Evolutionary conservation across 148 eudicot species (phyloP).

Genomic region (Spergularia bocconei): DNA sequence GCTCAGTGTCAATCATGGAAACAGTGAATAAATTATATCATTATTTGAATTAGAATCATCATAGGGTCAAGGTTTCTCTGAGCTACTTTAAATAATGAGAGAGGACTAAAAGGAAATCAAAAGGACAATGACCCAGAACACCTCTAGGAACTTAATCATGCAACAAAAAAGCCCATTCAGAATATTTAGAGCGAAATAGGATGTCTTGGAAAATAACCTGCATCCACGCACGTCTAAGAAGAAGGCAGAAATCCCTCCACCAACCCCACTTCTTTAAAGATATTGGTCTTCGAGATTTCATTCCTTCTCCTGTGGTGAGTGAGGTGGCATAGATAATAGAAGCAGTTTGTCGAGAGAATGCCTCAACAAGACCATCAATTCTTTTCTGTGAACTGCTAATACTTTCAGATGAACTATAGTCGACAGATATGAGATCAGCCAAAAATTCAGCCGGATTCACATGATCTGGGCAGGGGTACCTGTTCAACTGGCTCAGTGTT

Average conservation of each 20-base stretch:
- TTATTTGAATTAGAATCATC: slow-evolving; percentile 1
- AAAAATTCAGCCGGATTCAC: slow-evolving; percentile 96
- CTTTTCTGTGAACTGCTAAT: slow-evolving; percentile 74
- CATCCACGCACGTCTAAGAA: slow-evolving; percentile 98
- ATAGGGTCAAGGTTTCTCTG: not conserved
- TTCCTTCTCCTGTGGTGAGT: slow-evolving; percentile 34
- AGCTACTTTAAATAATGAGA: not conserved
- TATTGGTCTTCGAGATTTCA: slow-evolving; percentile 33
- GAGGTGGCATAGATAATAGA: slow-evolving; percentile 63
- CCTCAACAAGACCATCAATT: slow-evolving; percentile 77
- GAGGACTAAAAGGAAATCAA: not conserved
- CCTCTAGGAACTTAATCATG: not conserved
- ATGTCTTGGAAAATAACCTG: slow-evolving; percentile 49
- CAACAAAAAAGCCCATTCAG: slow-evolving; percentile 1
- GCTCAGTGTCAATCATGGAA: not conserved
- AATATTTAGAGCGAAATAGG: not conserved
- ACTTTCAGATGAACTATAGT: slow-evolving; percentile 90
- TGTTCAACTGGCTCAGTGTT: slow-evolving; percentile 31
- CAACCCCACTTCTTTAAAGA: slow-evolving; percentile 53
- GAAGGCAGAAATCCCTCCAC: slow-evolving; percentile 91
- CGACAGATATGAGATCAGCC: slow-evolving; percentile 95
- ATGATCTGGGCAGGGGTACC: slow-evolving; percentile 89
- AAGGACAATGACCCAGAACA: not conserved
- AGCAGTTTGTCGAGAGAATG: slow-evolving; percentile 62
- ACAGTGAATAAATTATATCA: not conserved